Evolutionary conservation across 306 rosid species (phyloP), one percentile per base, ranked within the genome.

Genomic region (Abrus pulchellus): DNA sequence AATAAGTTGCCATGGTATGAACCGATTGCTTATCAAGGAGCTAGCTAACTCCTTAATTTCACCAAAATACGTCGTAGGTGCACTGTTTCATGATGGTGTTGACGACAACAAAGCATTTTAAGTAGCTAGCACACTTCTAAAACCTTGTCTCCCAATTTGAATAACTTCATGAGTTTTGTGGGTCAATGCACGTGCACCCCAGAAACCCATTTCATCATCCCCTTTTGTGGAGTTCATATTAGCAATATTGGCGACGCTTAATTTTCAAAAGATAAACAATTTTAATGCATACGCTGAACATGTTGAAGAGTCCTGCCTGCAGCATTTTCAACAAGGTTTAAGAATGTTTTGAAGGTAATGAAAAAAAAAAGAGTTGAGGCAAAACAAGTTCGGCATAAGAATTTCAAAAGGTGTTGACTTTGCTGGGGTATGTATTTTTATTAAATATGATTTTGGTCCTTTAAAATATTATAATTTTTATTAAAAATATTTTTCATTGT

Each of bases 341-440:
- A 41, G 72, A 83, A 34, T 75, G 77, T 79, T 63, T 41, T 20
- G 20, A n/a, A 66, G 6, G 53, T 43, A 7, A 41, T 41, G 53
- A 66, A 34, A 66, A 66, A 65, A 41, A 61, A 32, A 61, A 8
- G 7, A 14, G n/a, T 20, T 29, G 79, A 76, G 54, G n/a, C 67
- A 86, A 82, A 74, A 64, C 59, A 47, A 70, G 60, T 69, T 32
- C 12, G 11, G 63, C 84, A 79, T 82, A 72, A 75, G 32, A 79
- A 68, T 82, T 86, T 83, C 89, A 75, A 59, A 76, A 62, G 64
- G 77, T 32, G 52, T 86, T 86, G 86, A 86, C 89, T 82, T 86
- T 75, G 55, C 69, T 62, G 56, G 70, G 82, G 63, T n/a, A 50
- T 12, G 34, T 47, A 50, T 66, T 2, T 34, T 9, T 44, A 44